Percentiles rank a stretch among this genome's conserved stretches.
Evolutionary conservation across 139 green algal genomes (phyloP).

Genomic region (Chlorella sp.): DNA sequence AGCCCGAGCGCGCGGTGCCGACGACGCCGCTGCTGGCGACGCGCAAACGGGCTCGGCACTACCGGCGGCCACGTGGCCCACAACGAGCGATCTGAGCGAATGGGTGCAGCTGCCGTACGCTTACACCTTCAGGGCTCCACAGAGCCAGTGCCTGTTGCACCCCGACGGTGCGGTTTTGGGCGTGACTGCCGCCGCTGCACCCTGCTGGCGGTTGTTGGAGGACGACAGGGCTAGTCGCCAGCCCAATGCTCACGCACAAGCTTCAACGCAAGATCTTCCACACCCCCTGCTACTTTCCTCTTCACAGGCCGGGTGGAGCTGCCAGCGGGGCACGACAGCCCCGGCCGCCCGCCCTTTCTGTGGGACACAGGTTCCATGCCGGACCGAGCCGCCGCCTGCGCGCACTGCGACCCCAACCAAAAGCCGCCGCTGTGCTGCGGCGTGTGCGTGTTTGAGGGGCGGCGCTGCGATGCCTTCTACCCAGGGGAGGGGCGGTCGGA

Average conservation of each 20-base stretch:
- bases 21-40: not conserved
- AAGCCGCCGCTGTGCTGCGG: conserved; percentile 33
- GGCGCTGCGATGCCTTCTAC: conserved; percentile 8
- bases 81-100: not conserved
- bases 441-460: conserved; percentile 38
- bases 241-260: too few species aligned
- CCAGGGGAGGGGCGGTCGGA: not conserved
- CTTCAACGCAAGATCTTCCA: too few species aligned
- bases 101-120: not conserved
- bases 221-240: too few species aligned
- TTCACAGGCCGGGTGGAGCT: conserved; percentile 13
- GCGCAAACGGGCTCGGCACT: not conserved
- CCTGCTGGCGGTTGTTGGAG: too few species aligned
- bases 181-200: not conserved
- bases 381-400: not conserved
- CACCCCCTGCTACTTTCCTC: too few species aligned
- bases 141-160: conserved; percentile 15
- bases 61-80: not conserved
- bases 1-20: not conserved
- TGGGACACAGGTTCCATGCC: conserved; percentile 22
- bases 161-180: not conserved
- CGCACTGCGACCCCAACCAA: conserved; percentile 1
- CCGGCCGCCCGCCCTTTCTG: conserved; percentile 8
- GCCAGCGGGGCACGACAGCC: not conserved
- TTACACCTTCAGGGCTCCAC: not conserved